Percentiles rank a stretch among this genome's conserved stretches.
Conservation (phyloP, 495 filamentous ascomycete species). For the Beverwykella pulmonaria region DNA sequence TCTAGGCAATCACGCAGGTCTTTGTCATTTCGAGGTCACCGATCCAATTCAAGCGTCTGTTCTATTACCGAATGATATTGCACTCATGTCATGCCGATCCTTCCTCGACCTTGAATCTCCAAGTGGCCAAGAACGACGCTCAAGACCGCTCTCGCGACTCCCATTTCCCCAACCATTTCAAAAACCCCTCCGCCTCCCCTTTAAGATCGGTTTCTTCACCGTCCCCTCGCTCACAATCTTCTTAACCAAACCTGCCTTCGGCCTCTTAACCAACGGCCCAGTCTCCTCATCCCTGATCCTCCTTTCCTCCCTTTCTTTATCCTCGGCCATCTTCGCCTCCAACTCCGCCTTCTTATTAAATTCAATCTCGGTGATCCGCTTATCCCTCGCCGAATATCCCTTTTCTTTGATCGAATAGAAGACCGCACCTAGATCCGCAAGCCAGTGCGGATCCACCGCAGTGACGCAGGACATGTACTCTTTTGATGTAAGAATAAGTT, state of each 20-base stretch:
- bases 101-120: too few relatives aligned
- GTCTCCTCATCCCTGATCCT: slow-evolving; percentile 56
- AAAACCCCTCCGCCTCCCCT: slow-evolving; percentile 5
- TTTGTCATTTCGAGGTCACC: too few relatives aligned
- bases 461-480: slow-evolving; percentile 99
- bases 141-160: too few relatives aligned
- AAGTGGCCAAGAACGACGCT: too few relatives aligned
- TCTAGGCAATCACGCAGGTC: too few relatives aligned
- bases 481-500: slow-evolving; percentile 93
- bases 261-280: slow-evolving; percentile 29
- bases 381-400: slow-evolving; percentile 87
- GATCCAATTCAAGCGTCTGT: too few relatives aligned
- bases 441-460: slow-evolving; percentile 95
- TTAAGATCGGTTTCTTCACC: slow-evolving; percentile 44
- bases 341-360: slow-evolving; percentile 96
- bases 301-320: slow-evolving; percentile 66
- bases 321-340: slow-evolving; percentile 87
- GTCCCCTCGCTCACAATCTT: slow-evolving; percentile 40
- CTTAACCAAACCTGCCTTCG: slow-evolving; percentile 30
- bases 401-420: slow-evolving; percentile 99
- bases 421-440: slow-evolving; percentile 96
- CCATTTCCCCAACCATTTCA: neutral
- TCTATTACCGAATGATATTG: too few relatives aligned
- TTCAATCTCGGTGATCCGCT: slow-evolving; percentile 87
- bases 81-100: too few relatives aligned